A percentile compares a stretch with the other conserved stretches of the same genome.
Conservation (phyloP, 495 filamentous ascomycete genomes). For the Aspergillus coremiiformis region DNA sequence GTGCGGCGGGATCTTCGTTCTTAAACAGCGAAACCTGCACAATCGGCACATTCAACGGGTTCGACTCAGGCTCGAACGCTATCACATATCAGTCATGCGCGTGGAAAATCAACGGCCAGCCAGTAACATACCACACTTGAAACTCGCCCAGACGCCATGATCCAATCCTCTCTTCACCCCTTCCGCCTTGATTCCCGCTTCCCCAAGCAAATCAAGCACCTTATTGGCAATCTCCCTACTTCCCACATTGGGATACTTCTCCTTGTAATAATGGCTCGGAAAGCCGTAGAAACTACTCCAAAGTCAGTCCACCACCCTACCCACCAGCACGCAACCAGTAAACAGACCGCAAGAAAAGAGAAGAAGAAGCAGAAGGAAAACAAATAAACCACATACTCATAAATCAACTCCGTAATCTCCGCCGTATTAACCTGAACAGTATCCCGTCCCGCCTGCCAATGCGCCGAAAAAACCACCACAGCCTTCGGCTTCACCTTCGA, state of each 20-base stretch:
- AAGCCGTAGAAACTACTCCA: conserved; percentile 65
- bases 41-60: conserved; percentile 69
- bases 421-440: conserved; percentile 66
- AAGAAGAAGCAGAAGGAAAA: not conserved
- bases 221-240: conserved; percentile 57
- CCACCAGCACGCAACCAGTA: not conserved
- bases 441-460: conserved; percentile 63
- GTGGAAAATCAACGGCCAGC: no score
- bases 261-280: conserved; percentile 52
- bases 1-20: conserved; percentile 59
- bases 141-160: conserved; percentile 73
- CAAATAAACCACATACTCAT: conserved; percentile 62
- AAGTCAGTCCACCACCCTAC: not conserved
- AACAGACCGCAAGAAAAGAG: not conserved
- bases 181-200: conserved; percentile 56
- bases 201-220: conserved; percentile 51
- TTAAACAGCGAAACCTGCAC: conserved; percentile 75
- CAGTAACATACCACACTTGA: conserved; percentile 54
- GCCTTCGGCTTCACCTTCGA: conserved; percentile 71
- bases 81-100: conserved; percentile 1
- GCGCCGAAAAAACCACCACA: conserved; percentile 79
- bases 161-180: conserved; percentile 65
- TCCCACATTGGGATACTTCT: conserved; percentile 64
- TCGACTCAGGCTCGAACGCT: conserved; percentile 64
- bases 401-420: conserved; percentile 65